phyloP scores from a whole-genome alignment of 2,329 filamentous ascomycete species.

The Cladorrhinum sp. region DNA sequence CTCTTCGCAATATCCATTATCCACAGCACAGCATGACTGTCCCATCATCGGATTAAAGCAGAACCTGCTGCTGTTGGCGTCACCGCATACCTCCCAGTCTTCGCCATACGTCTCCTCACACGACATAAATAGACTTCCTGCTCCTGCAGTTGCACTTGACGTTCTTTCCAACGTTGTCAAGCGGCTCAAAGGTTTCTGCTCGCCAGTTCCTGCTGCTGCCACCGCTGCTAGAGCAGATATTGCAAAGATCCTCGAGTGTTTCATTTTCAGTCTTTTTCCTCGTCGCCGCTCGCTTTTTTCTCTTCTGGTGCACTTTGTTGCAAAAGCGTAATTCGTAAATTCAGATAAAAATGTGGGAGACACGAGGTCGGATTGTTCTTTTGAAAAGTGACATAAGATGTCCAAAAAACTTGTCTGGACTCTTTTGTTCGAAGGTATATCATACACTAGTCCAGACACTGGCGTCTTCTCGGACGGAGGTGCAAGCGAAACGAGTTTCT shows the following conservation, averaged over 20 bases:
- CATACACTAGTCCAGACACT: background rate
- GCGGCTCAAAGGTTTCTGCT: background rate
- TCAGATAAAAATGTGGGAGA: too few species aligned
- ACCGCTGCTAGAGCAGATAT: background rate
- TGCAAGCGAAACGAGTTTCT: background rate
- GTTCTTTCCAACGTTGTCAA: background rate
- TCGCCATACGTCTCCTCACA: slow-evolving; percentile 36
- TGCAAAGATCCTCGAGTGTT: background rate
- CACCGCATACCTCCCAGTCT: slow-evolving; percentile 34
- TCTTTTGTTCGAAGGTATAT: too few species aligned
- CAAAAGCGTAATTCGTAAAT: too few species aligned
- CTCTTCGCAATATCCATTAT: slow-evolving; percentile 35
- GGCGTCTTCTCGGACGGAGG: background rate
- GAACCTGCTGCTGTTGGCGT: slow-evolving; percentile 28
- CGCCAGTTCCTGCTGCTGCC: background rate
- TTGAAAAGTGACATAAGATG: too few species aligned
- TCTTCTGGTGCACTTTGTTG: too few species aligned
- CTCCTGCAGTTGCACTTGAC: background rate
- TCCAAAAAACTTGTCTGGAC: too few species aligned
- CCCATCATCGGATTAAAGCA: slow-evolving; percentile 36
- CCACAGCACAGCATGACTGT: slow-evolving; percentile 37
- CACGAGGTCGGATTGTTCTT: too few species aligned
- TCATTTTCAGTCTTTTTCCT: background rate
- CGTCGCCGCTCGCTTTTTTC: too few species aligned
- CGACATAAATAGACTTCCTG: slow-evolving; percentile 25